Percentiles rank a stretch among this genome's conserved stretches.
These are phyloP conservation scores for Vigna radiata DNA, from an alignment of 306 rosid genomes.

Conservation along the genomic window DNA sequence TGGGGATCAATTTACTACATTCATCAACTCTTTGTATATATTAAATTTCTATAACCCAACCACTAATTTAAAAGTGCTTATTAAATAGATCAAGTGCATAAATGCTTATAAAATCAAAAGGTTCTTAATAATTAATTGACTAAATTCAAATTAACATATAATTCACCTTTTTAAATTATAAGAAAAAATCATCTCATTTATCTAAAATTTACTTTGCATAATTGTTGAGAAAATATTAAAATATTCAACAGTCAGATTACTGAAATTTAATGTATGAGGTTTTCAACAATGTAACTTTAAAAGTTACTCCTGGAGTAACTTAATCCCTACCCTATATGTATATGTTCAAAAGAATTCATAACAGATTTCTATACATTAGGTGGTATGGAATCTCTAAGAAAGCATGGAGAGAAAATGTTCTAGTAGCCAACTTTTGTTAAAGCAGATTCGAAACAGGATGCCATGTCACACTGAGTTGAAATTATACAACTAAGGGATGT, in stretches of 20 bases:
- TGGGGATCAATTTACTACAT: not conserved
- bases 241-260: not conserved
- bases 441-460: slow-evolving; percentile 36
- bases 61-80: not conserved
- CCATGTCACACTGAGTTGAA: slow-evolving; percentile 12
- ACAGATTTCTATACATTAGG: slow-evolving; percentile 23
- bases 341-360: slow-evolving; percentile 5
- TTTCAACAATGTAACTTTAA: not conserved
- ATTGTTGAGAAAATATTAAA: not conserved
- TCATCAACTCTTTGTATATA: not conserved
- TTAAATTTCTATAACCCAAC: not conserved
- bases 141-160: not conserved
- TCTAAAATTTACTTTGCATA: not conserved
- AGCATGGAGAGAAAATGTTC: not conserved
- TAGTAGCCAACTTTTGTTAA: slow-evolving; percentile 26
- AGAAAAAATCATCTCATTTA: not conserved
- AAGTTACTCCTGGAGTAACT: not conserved
- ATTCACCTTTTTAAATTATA: not conserved
- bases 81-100: not conserved
- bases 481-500: slow-evolving; percentile 14
- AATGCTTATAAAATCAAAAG: not conserved
- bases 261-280: not conserved
- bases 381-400: slow-evolving; percentile 18
- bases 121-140: not conserved
- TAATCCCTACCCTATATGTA: slow-evolving; percentile 13